These are phyloP conservation scores for Trichoderma atroviride DNA, from an alignment of 2,329 filamentous ascomycete species.

Conservation along the genomic window DNA sequence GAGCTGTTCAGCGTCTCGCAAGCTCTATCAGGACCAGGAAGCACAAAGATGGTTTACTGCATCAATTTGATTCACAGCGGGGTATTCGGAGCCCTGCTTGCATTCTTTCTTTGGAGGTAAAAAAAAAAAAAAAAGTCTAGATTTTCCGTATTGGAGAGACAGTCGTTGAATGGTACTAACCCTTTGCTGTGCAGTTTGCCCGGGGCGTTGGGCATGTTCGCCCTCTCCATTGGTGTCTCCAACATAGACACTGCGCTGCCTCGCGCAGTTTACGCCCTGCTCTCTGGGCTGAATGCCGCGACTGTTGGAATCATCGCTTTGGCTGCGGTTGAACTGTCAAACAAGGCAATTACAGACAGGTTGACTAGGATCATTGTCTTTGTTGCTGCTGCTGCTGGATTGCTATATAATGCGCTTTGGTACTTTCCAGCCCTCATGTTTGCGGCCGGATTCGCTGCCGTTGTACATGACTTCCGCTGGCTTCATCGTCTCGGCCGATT, in stretches of 20 bases:
- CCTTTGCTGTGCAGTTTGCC: conserved; percentile 54
- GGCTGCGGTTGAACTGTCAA: conserved; percentile 67
- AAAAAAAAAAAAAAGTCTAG: conserved; percentile 40
- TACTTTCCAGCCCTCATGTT: conserved; percentile 71
- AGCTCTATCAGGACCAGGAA: conserved; percentile 66
- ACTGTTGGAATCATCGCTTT: conserved; percentile 73
- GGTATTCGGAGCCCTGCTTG: conserved; percentile 57
- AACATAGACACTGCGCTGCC: conserved; percentile 63
- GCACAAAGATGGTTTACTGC: conserved; percentile 72
- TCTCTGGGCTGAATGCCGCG: conserved; percentile 71
- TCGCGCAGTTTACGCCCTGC: conserved; percentile 64
- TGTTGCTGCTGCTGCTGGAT: conserved; percentile 62
- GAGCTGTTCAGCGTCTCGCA: conserved; percentile 73
- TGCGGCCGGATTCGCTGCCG: conserved; percentile 53
- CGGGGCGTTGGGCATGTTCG: conserved; percentile 71
- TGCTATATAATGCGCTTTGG: conserved; percentile 74
- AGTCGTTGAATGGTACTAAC: neutral
- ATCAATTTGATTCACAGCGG: conserved; percentile 67
- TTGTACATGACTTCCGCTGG: conserved; percentile 60
- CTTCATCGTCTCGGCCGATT: conserved; percentile 41
- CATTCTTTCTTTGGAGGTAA: conserved; percentile 66
- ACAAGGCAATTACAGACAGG: conserved; percentile 68
- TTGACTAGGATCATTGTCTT: conserved; percentile 67
- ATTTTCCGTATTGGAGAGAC: conserved; percentile 25
- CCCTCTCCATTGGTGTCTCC: conserved; percentile 65